Evolutionary conservation across 345 rosid species (phyloP), one percentile per base, ranked within the genome.

Genomic region (Microthlaspi erraticum): DNA sequence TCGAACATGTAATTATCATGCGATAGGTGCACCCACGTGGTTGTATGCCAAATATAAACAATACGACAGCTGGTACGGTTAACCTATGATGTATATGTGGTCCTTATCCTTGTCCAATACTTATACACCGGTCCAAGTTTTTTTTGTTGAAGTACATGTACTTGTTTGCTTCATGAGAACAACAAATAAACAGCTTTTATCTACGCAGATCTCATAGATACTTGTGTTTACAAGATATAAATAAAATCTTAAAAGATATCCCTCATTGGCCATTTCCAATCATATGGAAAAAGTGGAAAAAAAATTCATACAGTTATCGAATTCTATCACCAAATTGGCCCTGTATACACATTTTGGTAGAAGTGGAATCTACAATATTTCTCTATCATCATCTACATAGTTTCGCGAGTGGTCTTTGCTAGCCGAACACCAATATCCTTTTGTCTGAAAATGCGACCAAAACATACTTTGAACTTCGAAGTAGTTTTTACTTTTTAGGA

Each of bases 11-110:
- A 60, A 5, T 54, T 26, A 14, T 60, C 20, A 60, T 42, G 17
- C 5, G 54, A 63, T 29, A 46, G 56, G 56, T 46, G 31, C 31
- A 11, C 3, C 32, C 74, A 70, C 68, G 67, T 70, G 60, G 52
- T 41, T 41, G 43, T 9, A 70, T 38, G 42, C 34, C 38, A 70
- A 29, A 70, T 60, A 50, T 39, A 50, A 50, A 70, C 43, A 60
- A 60, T 18, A 39, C 51, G 43, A 70, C 74, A 70, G 67, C 74
- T 70, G 42, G 60, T 70, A 50, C 74, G 67, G 60, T 60, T 12
- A 49, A 60, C 43, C 41, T 60, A 39, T 60, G 66, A 48, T 48
- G 66, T 16, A 31, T 42, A 52, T 10, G 57, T 68, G 49, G 73
- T 69, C 38, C 26, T 23, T 23, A 23, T 33, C 74, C 74, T 59